phyloP scores from a whole-genome alignment of 192 early-diverging fungal genomes.

The Oehlia diaphana region DNA sequence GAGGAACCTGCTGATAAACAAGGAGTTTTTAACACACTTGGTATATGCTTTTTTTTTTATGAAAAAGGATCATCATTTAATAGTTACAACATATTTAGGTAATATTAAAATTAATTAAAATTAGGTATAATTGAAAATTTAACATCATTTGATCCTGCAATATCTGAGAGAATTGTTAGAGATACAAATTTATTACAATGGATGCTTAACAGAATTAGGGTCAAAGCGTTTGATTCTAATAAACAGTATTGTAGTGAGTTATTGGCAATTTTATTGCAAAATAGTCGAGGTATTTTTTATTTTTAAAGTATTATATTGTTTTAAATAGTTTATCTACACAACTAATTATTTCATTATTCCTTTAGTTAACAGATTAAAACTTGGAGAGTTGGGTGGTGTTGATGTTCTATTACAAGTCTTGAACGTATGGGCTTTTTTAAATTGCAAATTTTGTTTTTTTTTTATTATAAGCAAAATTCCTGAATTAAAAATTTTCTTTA shows the following conservation, averaged over 20 bases:
- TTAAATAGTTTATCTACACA: background rate
- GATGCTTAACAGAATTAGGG: slow-evolving; percentile 67
- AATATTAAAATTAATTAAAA: background rate
- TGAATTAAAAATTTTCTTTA: background rate
- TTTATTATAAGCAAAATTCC: background rate
- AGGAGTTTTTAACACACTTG: slow-evolving; percentile 82
- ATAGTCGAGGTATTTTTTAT: slow-evolving; percentile 47
- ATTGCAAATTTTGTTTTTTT: background rate
- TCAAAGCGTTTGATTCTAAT: slow-evolving; percentile 76
- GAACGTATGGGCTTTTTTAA: slow-evolving; percentile 37
- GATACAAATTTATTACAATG: slow-evolving; percentile 73
- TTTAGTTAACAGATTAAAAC: slow-evolving; percentile 46
- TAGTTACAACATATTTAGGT: background rate
- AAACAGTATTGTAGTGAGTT: slow-evolving; percentile 86
- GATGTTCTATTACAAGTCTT: slow-evolving; percentile 72
- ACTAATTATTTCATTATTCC: background rate
- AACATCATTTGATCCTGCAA: slow-evolving; percentile 66
- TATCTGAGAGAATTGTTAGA: slow-evolving; percentile 64
- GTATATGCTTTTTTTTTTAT: slow-evolving; percentile 31
- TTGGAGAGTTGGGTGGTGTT: slow-evolving; percentile 57
- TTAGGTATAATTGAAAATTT: slow-evolving; percentile 83
- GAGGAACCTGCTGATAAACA: slow-evolving; percentile 73
- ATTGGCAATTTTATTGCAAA: slow-evolving; percentile 81
- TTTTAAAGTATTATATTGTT: background rate
- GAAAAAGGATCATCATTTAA: background rate